Evolutionary conservation across 2,329 filamentous ascomycete genomes (phyloP).

Genomic region (Pseudocercospora macadamiae): DNA sequence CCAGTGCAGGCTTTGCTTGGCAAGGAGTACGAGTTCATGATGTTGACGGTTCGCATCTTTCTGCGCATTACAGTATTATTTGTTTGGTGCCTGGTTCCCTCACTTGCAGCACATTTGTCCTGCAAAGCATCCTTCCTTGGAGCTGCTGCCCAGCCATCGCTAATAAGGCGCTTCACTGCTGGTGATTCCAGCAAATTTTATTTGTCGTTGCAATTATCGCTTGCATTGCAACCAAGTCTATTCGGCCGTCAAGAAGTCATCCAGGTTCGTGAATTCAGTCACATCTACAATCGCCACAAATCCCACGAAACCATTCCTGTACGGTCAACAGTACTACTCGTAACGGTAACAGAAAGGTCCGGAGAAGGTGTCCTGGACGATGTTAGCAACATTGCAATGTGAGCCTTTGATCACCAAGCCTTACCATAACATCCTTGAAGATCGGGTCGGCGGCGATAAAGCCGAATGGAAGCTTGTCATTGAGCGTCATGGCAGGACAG

Average conservation of each 20-base stretch:
- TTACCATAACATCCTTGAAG: slow-evolving; percentile 37
- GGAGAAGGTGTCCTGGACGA: slow-evolving; percentile 36
- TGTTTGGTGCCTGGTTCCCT: no score
- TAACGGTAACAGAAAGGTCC: slow-evolving; percentile 40
- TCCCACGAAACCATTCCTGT: background rate
- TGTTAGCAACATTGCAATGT: no score
- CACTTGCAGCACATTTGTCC: no score
- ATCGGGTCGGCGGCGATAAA: slow-evolving; percentile 32
- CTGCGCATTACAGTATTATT: no score
- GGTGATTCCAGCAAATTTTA: background rate
- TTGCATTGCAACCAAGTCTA: slow-evolving; percentile 2
- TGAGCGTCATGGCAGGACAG: slow-evolving; percentile 50
- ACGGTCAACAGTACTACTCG: slow-evolving; percentile 25
- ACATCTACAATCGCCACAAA: background rate
- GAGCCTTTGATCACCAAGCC: no score
- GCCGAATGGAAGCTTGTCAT: slow-evolving; percentile 44
- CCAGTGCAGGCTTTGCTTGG: no score
- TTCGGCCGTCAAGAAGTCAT: slow-evolving; percentile 1
- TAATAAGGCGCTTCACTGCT: background rate
- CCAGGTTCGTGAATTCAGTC: background rate
- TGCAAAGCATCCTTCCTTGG: no score
- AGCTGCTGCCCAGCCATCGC: no score
- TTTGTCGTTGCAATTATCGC: background rate
- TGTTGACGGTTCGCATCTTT: no score
- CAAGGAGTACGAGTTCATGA: no score